Evolutionary conservation across 1,139 yeast genomes (phyloP).

Genomic region (Starmera stellimalicola): DNA sequence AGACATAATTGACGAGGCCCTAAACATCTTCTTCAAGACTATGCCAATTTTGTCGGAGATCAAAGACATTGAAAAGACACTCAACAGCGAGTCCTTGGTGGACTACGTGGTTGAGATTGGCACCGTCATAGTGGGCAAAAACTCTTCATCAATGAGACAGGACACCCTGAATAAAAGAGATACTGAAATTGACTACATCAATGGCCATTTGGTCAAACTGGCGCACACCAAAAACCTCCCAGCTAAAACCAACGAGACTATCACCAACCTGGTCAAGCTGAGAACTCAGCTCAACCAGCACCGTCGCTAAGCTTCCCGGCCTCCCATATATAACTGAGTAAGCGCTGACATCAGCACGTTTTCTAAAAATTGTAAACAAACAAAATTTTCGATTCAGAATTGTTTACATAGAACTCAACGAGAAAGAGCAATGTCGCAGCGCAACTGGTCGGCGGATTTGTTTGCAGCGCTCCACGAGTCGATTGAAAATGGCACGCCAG

Average conservation of each 20-base stretch:
- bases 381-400: neutral
- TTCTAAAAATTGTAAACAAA: neutral
- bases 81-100: constrained; percentile 36
- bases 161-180: constrained; percentile 52
- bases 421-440: constrained; percentile 12
- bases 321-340: neutral
- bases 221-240: constrained; percentile 27
- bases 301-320: neutral
- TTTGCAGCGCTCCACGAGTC: constrained; percentile 23
- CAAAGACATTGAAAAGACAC: constrained; percentile 18
- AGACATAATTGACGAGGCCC: constrained; percentile 41
- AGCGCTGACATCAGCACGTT: neutral
- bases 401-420: neutral
- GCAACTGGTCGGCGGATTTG: constrained; percentile 24
- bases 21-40: constrained; percentile 22
- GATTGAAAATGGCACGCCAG: constrained; percentile 23
- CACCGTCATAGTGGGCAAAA: constrained; percentile 39
- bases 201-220: constrained; percentile 54
- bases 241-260: constrained; percentile 22
- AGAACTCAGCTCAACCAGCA: constrained; percentile 16
- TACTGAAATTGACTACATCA: constrained; percentile 74
- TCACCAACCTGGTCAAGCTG: constrained; percentile 24
- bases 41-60: constrained; percentile 20
- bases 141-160: constrained; percentile 83
- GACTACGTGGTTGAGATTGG: constrained; percentile 33